Conservation (phyloP, 164 flowering plant species). For the Vitis riparia region DNA sequence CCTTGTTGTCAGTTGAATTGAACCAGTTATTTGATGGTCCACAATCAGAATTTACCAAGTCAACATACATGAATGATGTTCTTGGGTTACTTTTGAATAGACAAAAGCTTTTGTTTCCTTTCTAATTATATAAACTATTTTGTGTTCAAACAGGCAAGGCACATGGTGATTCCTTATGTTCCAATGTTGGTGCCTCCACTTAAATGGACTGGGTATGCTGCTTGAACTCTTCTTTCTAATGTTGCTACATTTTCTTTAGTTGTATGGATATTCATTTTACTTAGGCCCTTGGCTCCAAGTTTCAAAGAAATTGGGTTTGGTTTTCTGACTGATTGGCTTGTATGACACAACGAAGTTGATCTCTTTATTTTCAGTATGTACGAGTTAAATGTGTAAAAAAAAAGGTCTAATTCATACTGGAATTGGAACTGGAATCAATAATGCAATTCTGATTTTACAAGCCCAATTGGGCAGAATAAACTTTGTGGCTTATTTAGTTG, state of each 20-base stretch:
- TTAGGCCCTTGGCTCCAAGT: no score
- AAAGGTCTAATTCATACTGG: no score
- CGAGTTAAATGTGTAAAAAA: no score
- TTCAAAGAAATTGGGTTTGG: no score
- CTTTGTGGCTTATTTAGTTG: no score
- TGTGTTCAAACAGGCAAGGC: conserved; percentile 52
- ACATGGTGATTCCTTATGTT: conserved; percentile 77
- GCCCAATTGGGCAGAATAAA: no score
- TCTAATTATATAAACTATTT: background rate
- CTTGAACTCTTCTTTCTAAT: background rate
- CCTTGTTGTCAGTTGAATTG: background rate
- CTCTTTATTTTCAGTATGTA: no score
- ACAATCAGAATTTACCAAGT: background rate
- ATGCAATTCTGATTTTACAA: no score
- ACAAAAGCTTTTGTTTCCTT: background rate
- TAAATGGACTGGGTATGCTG: conserved; percentile 63
- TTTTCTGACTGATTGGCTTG: no score
- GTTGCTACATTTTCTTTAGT: conserved; percentile 6
- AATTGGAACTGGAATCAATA: no score
- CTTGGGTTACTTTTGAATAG: no score
- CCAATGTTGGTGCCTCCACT: conserved; percentile 78
- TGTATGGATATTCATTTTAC: background rate
- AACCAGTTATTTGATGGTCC: background rate
- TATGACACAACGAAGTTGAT: no score
- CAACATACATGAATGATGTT: background rate